Base-by-base conservation (phyloP, 768 basidiomycete species). In the Lanmaoa rubissima region DNA sequence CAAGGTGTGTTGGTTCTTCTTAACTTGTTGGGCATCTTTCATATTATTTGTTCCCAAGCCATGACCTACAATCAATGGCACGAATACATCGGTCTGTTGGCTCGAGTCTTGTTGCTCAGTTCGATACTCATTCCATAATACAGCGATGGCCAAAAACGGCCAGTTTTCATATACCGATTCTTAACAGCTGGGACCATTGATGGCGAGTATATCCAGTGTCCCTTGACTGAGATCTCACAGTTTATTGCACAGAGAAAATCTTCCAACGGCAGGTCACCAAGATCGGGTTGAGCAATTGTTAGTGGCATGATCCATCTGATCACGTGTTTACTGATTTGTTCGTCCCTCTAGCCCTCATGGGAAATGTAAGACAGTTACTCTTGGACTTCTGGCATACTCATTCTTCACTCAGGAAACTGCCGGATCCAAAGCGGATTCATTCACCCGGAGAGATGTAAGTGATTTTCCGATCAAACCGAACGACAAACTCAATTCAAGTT, bases 11-110 rank as follows among this genome's bases (percentile, higher is more conserved):
- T 17, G 5, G 17, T 10, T 38, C 26, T 26, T 36, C 28, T 32
- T 24, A 48, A 28, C 34, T 31, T 41, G 53, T 48, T n/a, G 38
- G 39, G 31, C 26, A n/a, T 34, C 19, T 24, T 19, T 49, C n/a
- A 52, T 55, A 32, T 53, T 55, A 32, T 53, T 31, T 32, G 0
- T 28, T 46, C 35, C 28, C 21, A 53, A 92, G 90, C 64, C 90
- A 90, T 64, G 97, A 99, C 74, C 72, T 94, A 17, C 97, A 99
- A 72, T 88, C 97, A 2, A 98, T 98, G 96, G 96, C 94, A 50
- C 84, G 96, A 48, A 96, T 95, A 68, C 92, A 96, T 73, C 82
- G 93, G 93, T 92, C 58, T 45, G 75, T 62, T 45, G 21, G 34
- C 6, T 56, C 24, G 51, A 40, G 39, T 5, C 10, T 38, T 16